Evolutionary conservation across 352 stramenopile genomes (phyloP).

Genomic region (Phytophthora sojae): DNA sequence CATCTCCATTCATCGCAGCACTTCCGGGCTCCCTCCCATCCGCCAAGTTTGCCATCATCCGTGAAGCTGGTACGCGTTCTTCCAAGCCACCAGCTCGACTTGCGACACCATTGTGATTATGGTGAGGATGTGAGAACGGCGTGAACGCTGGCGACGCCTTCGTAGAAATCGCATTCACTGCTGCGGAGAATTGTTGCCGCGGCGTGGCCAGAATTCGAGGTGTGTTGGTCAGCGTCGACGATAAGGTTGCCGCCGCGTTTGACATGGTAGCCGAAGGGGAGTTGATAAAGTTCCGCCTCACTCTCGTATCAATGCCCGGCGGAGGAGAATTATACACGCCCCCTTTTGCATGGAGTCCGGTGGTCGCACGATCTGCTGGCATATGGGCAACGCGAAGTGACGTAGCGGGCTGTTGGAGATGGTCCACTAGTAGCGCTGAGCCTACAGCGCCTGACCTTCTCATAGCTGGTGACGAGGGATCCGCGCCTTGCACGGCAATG

Average conservation of each 20-base stretch:
- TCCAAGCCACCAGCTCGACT: constrained; percentile 17
- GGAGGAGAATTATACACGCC: constrained; percentile 72
- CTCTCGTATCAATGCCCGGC: constrained; percentile 69
- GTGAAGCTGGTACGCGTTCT: constrained; percentile 13
- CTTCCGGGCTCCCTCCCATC: constrained; percentile 24
- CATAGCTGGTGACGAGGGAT: constrained; percentile 11
- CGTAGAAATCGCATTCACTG: constrained; percentile 78
- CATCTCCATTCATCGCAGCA: constrained; percentile 14
- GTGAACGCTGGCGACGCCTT: constrained; percentile 77
- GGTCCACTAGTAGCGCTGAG: constrained; percentile 36
- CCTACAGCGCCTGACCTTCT: constrained; percentile 3
- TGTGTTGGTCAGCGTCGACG: constrained; percentile 78
- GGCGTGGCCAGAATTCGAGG: constrained; percentile 74
- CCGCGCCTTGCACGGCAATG: constrained; percentile 22
- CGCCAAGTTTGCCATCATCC: constrained; percentile 2
- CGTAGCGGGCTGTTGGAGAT: constrained; percentile 44
- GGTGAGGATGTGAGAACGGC: constrained; percentile 51
- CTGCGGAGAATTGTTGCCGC: constrained; percentile 78
- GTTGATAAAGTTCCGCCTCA: constrained; percentile 70
- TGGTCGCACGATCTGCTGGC: constrained; percentile 22
- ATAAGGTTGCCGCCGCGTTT: constrained; percentile 73
- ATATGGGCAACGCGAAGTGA: constrained; percentile 32
- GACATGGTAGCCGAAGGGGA: constrained; percentile 77
- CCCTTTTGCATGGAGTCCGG: constrained; percentile 58
- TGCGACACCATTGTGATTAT: constrained; percentile 30